Evolutionary conservation across 2,329 filamentous ascomycete genomes (phyloP).

Genomic region (Mycogone perniciosa): DNA sequence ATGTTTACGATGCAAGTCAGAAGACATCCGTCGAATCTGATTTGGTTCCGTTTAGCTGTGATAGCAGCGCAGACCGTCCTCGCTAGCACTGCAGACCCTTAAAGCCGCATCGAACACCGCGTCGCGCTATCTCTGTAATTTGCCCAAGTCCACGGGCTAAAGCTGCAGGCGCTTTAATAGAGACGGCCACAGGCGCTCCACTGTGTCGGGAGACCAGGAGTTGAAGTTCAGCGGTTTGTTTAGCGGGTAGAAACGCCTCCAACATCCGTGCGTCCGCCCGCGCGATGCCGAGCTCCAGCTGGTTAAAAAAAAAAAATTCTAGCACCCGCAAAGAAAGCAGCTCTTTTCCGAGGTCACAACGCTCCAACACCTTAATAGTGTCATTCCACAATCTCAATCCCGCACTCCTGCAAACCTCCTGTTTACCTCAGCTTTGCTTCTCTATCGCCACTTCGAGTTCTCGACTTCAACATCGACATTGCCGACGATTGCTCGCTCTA

Average conservation of each 20-base stretch:
- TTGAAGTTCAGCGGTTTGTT: not conserved
- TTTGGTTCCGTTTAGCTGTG: no score
- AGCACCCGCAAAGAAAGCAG: not conserved
- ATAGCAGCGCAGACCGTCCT: not conserved
- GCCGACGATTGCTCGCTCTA: not conserved
- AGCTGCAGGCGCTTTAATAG: no score
- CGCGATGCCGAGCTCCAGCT: conserved; percentile 8
- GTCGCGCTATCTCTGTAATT: not conserved
- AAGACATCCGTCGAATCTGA: not conserved
- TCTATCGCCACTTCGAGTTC: not conserved
- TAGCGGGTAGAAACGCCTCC: conserved; percentile 3
- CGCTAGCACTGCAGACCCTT: conserved; percentile 7
- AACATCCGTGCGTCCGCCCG: conserved; percentile 10
- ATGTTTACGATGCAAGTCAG: conserved; percentile 7
- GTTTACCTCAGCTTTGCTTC: not conserved
- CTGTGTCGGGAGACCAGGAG: no score
- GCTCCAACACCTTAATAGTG: conserved; percentile 9
- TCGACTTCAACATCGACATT: not conserved
- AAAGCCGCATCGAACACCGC: not conserved
- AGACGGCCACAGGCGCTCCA: no score
- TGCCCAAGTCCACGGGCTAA: no score
- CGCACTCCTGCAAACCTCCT: not conserved
- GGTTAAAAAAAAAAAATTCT: conserved; percentile 6
- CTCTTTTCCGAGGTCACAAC: conserved; percentile 2
- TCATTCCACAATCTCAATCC: conserved; percentile 7